Evolutionary conservation across 116 monocot genomes (phyloP), one percentile per base, ranked within the genome.

Genomic region (Posidonia oceanica): DNA sequence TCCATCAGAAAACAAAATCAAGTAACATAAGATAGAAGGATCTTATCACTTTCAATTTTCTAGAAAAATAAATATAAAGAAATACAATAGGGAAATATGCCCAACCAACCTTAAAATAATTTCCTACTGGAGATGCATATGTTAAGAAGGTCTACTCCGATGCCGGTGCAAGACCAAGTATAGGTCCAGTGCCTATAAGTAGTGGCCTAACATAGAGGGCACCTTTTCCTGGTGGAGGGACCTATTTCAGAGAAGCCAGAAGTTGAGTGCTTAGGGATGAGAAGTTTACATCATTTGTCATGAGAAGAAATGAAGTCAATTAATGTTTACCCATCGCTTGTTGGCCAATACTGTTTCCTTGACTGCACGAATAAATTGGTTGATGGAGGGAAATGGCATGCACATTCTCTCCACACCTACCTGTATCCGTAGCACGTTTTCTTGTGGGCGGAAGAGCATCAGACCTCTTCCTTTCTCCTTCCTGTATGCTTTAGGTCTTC

Each of bases 401-500:
- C 86, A 89, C 89, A 93, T 80, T 64, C 93, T 78, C 68, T 88
- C 80, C 3, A 87, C 86, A 36, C 93, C 89, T 29, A 57, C 78
- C 59, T 77, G 82, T 84, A 93, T 81, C 14, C 93, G 59, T 14
- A 63, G 69, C 12, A 84, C 93, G 67, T 93, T 93, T 66, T 89
- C 84, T 36, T 83, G 79, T 17, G 87, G 93, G 55, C 84, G 48
- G 69, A 90, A 94, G n/a, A 94, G 87, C 69, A 86, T 65, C 51
- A 88, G 68, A 8, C 84, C 76, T 38, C 69, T 14, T 3, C 80
- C 73, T 14, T 84, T 77, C 38, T 39, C 55, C 71, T 80, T 80
- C 73, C 90, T 80, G 63, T 90, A 84, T 8, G 90, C 94, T 72
- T 94, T 42, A 94, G 65, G 0, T 91, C 94, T 80, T 92, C 91